Percentiles rank a stretch among this genome's conserved stretches.
Evolutionary conservation across 768 basidiomycete species (phyloP).

Genomic region (Mrakia gelida): DNA sequence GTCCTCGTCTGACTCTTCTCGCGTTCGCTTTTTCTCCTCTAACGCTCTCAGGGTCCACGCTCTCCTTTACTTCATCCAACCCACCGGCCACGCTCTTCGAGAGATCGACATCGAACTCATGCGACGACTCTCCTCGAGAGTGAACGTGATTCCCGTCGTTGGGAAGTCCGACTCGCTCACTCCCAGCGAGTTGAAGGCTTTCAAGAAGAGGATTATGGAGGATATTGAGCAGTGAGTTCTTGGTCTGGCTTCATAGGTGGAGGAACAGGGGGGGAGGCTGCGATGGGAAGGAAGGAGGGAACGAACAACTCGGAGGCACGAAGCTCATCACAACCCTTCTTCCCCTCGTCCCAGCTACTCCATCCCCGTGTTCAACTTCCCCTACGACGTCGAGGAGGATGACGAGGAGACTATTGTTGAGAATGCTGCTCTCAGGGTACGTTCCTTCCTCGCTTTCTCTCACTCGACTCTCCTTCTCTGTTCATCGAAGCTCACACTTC

Average conservation of each 20-base stretch:
- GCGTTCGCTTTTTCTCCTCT: not conserved
- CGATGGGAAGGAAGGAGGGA: not conserved
- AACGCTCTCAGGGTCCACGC: slow-evolving; percentile 60
- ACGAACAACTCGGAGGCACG: not conserved
- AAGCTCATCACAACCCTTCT: not conserved
- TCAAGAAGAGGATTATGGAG: slow-evolving; percentile 99
- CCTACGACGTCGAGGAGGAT: slow-evolving; percentile 90
- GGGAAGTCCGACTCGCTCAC: slow-evolving; percentile 96
- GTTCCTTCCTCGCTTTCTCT: slow-evolving; percentile 35
- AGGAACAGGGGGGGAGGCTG: not conserved
- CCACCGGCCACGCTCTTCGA: slow-evolving; percentile 90
- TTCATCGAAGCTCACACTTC: not conserved
- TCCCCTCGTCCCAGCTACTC: slow-evolving; percentile 15
- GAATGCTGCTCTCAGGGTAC: slow-evolving; percentile 87
- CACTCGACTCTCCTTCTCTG: not conserved
- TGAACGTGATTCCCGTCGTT: slow-evolving; percentile 95
- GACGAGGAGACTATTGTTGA: slow-evolving; percentile 98
- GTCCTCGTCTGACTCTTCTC: not conserved
- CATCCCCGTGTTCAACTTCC: slow-evolving; percentile 99
- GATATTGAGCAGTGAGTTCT: slow-evolving; percentile 98
- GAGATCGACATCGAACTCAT: slow-evolving; percentile 99
- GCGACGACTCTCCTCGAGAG: slow-evolving; percentile 93
- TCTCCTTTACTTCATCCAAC: slow-evolving; percentile 94
- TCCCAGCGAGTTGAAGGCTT: slow-evolving; percentile 82
- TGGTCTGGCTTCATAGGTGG: slow-evolving; percentile 82